phyloP scores from a whole-genome alignment of 148 eudicot genomes.

The Vaccinium myrtillus region DNA sequence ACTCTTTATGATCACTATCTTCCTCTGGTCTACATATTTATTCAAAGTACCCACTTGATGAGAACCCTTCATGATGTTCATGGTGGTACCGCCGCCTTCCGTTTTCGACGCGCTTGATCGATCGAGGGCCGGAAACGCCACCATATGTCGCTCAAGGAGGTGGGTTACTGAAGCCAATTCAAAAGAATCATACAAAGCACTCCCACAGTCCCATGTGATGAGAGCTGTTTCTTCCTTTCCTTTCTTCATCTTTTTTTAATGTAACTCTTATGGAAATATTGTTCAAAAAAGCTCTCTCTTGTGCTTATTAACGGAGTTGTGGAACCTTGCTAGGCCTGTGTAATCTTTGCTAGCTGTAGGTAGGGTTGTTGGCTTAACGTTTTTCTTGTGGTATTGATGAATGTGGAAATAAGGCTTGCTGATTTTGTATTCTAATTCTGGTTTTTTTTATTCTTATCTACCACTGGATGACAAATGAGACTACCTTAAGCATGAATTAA shows the following conservation, averaged over 20 bases:
- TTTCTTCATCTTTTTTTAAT: constrained; percentile 10
- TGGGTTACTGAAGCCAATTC: constrained; percentile 20
- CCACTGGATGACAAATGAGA: background rate
- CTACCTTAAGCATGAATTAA: background rate
- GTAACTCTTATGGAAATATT: background rate
- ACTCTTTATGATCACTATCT: background rate
- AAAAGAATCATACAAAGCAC: constrained; percentile 27
- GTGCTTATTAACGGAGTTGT: background rate
- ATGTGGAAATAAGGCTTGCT: background rate
- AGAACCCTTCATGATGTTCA: background rate
- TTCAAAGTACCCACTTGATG: background rate
- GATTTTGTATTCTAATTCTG: background rate
- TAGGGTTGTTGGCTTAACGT: constrained; percentile 11
- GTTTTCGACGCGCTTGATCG: background rate
- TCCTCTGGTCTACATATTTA: constrained; percentile 6
- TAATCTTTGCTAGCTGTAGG: background rate
- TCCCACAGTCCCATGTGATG: constrained; percentile 30
- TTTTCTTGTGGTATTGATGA: background rate
- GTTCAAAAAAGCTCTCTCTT: background rate
- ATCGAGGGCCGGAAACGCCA: constrained; percentile 10
- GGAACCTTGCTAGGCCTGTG: background rate
- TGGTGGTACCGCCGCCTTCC: background rate
- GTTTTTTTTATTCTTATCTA: background rate
- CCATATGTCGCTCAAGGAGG: constrained; percentile 25
- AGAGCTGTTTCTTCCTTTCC: background rate